These are phyloP conservation scores for Boletus rex-veris DNA, from an alignment of 768 basidiomycete genomes.

Conservation along the genomic window DNA sequence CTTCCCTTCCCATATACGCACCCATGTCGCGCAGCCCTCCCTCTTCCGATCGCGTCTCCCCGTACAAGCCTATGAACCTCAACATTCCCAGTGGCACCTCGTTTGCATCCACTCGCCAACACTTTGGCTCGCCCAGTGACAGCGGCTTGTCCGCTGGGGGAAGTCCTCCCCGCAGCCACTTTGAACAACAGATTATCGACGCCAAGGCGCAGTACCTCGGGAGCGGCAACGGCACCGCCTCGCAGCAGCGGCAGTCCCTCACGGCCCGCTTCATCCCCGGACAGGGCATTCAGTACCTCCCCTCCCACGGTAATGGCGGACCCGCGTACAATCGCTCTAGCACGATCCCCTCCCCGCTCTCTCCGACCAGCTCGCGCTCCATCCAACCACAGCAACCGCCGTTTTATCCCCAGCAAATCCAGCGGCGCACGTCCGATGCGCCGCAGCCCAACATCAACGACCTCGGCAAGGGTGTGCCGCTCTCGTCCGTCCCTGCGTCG, in stretches of 20 bases:
- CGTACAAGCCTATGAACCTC: constrained; percentile 62
- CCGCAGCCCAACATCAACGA: constrained; percentile 40
- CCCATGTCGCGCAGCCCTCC: constrained; percentile 64
- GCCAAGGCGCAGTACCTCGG: constrained; percentile 36
- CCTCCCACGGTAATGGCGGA: constrained; percentile 31
- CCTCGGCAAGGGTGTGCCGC: constrained; percentile 86
- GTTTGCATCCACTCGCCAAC: constrained; percentile 42
- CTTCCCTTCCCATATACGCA: constrained; percentile 74
- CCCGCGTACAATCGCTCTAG: constrained; percentile 39
- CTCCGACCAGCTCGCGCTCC: constrained; percentile 39
- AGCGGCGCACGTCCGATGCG: constrained; percentile 42
- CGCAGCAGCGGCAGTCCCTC: constrained; percentile 34
- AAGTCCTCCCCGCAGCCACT: constrained; percentile 47
- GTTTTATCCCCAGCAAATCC: constrained; percentile 31
- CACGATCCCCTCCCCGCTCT: constrained; percentile 51
- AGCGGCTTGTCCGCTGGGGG: constrained; percentile 49
- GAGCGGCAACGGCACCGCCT: constrained; percentile 16
- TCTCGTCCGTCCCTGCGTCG: constrained; percentile 75
- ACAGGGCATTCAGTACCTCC: constrained; percentile 59
- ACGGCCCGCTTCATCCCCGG: constrained; percentile 63
- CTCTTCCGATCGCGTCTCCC: constrained; percentile 48
- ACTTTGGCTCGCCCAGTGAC: constrained; percentile 58
- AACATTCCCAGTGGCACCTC: constrained; percentile 49
- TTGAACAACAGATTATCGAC: constrained; percentile 46
- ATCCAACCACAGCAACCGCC: constrained; percentile 30